A percentile compares a stretch with the other conserved stretches of the same genome.
Conservation (phyloP, 2,329 filamentous ascomycete genomes). For the Ilyonectria mors-panacis region DNA sequence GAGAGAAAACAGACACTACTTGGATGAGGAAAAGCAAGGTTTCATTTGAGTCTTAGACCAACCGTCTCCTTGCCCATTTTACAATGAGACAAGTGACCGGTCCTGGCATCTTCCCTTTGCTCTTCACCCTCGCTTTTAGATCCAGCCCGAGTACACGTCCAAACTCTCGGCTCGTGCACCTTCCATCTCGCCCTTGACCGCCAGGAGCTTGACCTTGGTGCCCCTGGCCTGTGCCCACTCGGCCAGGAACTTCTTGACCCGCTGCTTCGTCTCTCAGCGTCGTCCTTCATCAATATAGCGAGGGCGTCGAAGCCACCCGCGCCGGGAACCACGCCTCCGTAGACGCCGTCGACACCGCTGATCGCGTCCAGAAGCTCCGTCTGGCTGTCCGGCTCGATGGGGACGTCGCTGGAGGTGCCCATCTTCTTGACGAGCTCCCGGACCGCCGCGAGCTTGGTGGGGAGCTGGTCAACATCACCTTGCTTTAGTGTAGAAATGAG, state of each 20-base stretch:
- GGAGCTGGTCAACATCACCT: conserved; percentile 60
- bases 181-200: conserved; percentile 80
- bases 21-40: neutral
- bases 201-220: conserved; percentile 77
- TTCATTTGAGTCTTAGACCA: neutral
- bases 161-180: conserved; percentile 68
- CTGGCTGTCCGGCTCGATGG: conserved; percentile 91
- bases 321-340: conserved; percentile 93
- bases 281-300: conserved; percentile 83
- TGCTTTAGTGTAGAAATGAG: conserved; percentile 76
- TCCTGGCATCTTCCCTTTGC: neutral
- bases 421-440: conserved; percentile 81
- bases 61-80: neutral
- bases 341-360: conserved; percentile 80
- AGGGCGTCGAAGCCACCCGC: conserved; percentile 95
- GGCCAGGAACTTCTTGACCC: conserved; percentile 74
- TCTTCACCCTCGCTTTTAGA: conserved; percentile 41
- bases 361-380: conserved; percentile 87
- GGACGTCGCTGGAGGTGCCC: conserved; percentile 81
- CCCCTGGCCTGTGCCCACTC: conserved; percentile 75
- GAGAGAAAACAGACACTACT: neutral
- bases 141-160: conserved; percentile 62
- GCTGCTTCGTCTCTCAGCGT: conserved; percentile 73
- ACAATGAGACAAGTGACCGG: neutral
- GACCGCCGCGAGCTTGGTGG: conserved; percentile 63